Evolutionary conservation across 768 basidiomycete species (phyloP).

Genomic region (Amanita exitialis): DNA sequence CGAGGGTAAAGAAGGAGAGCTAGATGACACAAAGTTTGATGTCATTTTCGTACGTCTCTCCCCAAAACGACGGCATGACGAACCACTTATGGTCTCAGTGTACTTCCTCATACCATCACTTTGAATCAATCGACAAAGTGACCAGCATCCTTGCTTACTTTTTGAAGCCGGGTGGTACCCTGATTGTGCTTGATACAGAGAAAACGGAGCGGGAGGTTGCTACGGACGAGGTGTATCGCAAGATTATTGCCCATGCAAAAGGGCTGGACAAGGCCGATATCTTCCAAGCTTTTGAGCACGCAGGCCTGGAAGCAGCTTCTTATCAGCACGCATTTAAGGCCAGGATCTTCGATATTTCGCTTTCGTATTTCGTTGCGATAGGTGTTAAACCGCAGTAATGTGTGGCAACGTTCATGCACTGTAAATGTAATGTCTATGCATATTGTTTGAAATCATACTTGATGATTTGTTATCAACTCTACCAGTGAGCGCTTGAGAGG

Average conservation of each 20-base stretch:
- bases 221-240: neutral
- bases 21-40: constrained; percentile 52
- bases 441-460: no score
- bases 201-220: constrained; percentile 7
- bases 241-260: neutral
- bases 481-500: no score
- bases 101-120: constrained; percentile 56
- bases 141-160: constrained; percentile 44
- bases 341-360: neutral
- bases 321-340: neutral
- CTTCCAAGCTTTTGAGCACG: neutral
- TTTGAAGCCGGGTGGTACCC: constrained; percentile 50
- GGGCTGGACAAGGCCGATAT: neutral
- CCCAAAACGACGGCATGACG: neutral
- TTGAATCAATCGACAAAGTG: constrained; percentile 36
- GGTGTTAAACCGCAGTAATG: neutral
- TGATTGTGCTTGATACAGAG: constrained; percentile 46
- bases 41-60: constrained; percentile 51
- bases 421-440: neutral
- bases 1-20: constrained; percentile 34
- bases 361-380: neutral
- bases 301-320: neutral
- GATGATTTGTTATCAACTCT: no score
- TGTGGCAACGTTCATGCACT: no score
- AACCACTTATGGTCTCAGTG: constrained; percentile 33